Conservation (phyloP, 768 basidiomycete species). For the Pholiota molesta region DNA sequence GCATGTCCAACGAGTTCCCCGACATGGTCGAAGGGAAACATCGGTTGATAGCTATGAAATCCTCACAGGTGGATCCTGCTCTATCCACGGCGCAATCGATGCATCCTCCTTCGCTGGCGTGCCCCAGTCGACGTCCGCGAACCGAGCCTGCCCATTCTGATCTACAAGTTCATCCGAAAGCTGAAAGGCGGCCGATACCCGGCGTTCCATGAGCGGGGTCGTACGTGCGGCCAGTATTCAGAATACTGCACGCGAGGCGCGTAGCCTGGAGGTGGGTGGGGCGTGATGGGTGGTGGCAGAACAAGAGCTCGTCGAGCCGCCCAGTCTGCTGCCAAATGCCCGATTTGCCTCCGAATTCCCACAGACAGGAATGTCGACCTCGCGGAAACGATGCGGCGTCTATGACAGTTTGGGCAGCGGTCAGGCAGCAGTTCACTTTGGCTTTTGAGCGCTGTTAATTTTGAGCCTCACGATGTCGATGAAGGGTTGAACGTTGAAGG, state of each 20-base stretch:
- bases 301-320: constrained; percentile 13
- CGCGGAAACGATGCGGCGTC: not conserved
- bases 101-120: constrained; percentile 26
- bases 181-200: constrained; percentile 19
- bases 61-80: constrained; percentile 28
- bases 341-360: constrained; percentile 26
- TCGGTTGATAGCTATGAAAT: constrained; percentile 1
- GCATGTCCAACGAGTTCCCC: not conserved
- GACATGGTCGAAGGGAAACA: not conserved
- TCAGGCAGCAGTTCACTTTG: not conserved
- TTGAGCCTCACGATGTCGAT: no score
- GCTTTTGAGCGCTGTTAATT: not conserved
- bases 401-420: not conserved
- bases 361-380: constrained; percentile 3
- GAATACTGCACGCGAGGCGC: constrained; percentile 13
- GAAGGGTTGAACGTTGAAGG: no score
- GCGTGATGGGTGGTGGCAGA: constrained; percentile 16
- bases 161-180: constrained; percentile 30
- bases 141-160: constrained; percentile 28
- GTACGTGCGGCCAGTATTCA: constrained; percentile 16
- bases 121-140: constrained; percentile 16
- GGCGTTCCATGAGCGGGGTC: constrained; percentile 19
- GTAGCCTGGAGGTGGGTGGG: not conserved
- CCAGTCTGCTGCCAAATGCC: constrained; percentile 12
- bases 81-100: constrained; percentile 35